These are phyloP conservation scores for Austropuccinia psidii DNA, from an alignment of 1,284 basidiomycete species.

Conservation along the genomic window DNA sequence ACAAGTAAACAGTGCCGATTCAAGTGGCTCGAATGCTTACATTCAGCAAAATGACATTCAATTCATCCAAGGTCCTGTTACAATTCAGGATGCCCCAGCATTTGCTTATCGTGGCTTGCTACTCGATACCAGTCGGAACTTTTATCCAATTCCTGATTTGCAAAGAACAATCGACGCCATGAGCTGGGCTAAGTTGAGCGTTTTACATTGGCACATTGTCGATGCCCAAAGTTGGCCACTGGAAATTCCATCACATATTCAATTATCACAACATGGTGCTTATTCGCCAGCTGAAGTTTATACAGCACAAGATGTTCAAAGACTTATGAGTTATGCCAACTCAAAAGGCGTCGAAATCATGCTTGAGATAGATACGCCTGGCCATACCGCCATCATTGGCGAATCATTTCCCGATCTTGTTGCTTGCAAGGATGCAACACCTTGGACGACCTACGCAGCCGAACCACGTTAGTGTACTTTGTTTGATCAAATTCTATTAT, in stretches of 20 bases:
- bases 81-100: conserved; percentile 49
- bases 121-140: conserved; percentile 69
- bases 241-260: conserved; percentile 56
- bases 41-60: background rate
- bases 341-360: conserved; percentile 70
- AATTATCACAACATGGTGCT: conserved; percentile 61
- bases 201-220: conserved; percentile 39
- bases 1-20: too few relatives aligned
- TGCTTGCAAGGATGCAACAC: conserved; percentile 60
- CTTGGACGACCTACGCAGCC: conserved; percentile 61
- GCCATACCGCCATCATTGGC: conserved; percentile 65
- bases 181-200: conserved; percentile 70
- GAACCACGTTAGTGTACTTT: conserved; percentile 48
- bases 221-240: conserved; percentile 51
- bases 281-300: conserved; percentile 60
- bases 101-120: conserved; percentile 60
- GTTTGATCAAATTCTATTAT: too few relatives aligned
- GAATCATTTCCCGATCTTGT: conserved; percentile 63
- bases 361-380: conserved; percentile 65
- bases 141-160: conserved; percentile 55
- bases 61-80: conserved; percentile 57
- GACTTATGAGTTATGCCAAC: conserved; percentile 64
- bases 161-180: conserved; percentile 70
- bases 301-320: conserved; percentile 56
- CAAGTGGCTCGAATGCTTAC: background rate